Percentiles rank a stretch among this genome's conserved stretches.
Conservation (phyloP, 768 basidiomycete species). For the Scleroderma citrinum region DNA sequence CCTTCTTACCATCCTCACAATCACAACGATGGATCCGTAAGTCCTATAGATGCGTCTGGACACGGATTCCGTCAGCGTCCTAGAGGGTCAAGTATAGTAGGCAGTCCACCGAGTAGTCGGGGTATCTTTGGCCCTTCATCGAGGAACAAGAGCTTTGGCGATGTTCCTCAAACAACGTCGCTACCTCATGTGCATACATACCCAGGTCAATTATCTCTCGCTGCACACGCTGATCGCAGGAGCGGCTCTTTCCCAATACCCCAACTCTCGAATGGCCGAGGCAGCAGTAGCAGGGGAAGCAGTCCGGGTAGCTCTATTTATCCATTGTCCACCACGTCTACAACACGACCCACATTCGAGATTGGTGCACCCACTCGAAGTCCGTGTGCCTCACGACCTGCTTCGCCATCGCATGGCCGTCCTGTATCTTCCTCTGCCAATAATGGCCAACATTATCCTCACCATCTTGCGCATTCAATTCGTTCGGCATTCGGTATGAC, state of each 20-base stretch:
- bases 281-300: slow-evolving; percentile 53
- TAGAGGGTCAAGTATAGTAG: slow-evolving; percentile 28
- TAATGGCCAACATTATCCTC: background rate
- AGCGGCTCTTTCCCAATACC: slow-evolving; percentile 45
- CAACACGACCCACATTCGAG: slow-evolving; percentile 20
- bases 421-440: slow-evolving; percentile 3
- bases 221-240: slow-evolving; percentile 20
- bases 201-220: slow-evolving; percentile 26
- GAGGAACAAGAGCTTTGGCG: slow-evolving; percentile 28
- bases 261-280: slow-evolving; percentile 58
- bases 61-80: slow-evolving; percentile 20
- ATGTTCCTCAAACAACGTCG: slow-evolving; percentile 23
- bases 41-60: slow-evolving; percentile 29
- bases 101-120: slow-evolving; percentile 32
- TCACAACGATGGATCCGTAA: slow-evolving; percentile 24
- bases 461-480: slow-evolving; percentile 51
- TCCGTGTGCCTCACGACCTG: slow-evolving; percentile 53
- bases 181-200: slow-evolving; percentile 29
- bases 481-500: slow-evolving; percentile 91
- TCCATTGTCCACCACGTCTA: slow-evolving; percentile 19
- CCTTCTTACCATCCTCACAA: slow-evolving; percentile 28
- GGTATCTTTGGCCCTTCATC: slow-evolving; percentile 21
- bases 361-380: slow-evolving; percentile 32
- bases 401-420: slow-evolving; percentile 44
- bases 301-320: slow-evolving; percentile 52